Evolutionary conservation across 805 yeast genomes (phyloP).

Genomic region (Pichia pseudocactophila): DNA sequence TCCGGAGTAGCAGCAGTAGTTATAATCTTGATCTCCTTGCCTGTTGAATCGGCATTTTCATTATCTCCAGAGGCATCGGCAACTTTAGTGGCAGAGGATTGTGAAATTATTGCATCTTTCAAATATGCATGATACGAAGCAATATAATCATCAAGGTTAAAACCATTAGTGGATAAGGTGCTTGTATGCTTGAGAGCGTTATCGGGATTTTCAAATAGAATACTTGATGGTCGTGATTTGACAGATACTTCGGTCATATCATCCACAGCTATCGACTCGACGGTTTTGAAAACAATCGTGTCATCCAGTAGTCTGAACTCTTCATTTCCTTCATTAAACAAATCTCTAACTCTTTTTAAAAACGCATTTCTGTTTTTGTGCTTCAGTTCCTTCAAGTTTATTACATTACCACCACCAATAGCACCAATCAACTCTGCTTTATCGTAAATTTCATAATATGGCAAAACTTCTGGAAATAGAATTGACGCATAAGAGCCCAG

Average conservation of each 20-base stretch:
- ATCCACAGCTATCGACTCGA: slow-evolving; percentile 14
- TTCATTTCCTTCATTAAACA: slow-evolving; percentile 51
- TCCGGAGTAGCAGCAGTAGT: slow-evolving; percentile 64
- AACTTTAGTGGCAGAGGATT: background rate
- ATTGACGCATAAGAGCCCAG: slow-evolving; percentile 59
- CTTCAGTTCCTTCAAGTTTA: slow-evolving; percentile 3
- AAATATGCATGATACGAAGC: slow-evolving; percentile 18
- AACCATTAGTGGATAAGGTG: slow-evolving; percentile 27
- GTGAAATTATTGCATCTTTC: slow-evolving; percentile 13
- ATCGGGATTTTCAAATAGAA: slow-evolving; percentile 23
- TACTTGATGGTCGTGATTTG: slow-evolving; percentile 24
- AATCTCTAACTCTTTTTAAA: slow-evolving; percentile 50
- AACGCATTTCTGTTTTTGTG: slow-evolving; percentile 34
- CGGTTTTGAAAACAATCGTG: slow-evolving; percentile 52
- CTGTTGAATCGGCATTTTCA: background rate
- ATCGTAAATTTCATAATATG: slow-evolving; percentile 50
- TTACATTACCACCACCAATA: slow-evolving; percentile 31
- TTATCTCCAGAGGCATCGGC: background rate
- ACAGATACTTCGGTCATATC: slow-evolving; percentile 26
- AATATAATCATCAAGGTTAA: slow-evolving; percentile 26
- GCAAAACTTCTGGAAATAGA: slow-evolving; percentile 48
- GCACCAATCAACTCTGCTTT: slow-evolving; percentile 46
- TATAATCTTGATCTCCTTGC: slow-evolving; percentile 18
- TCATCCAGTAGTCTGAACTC: slow-evolving; percentile 43
- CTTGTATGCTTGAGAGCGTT: slow-evolving; percentile 25